Conservation (phyloP, 257 asterid genomes). For the Nyctanthes arbortristis region DNA sequence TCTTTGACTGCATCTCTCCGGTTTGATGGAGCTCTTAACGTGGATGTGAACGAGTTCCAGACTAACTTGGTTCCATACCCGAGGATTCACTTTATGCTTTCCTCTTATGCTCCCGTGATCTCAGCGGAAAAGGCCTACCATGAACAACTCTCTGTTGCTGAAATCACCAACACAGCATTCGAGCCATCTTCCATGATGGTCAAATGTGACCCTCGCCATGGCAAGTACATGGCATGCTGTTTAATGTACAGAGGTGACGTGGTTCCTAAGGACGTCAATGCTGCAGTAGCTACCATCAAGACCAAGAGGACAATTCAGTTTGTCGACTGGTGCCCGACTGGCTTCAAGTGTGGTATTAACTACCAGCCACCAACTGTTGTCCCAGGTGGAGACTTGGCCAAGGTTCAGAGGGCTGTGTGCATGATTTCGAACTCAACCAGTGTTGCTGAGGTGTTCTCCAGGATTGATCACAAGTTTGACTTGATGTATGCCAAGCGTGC, state of each 20-base stretch:
- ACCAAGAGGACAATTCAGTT: constrained; percentile 61
- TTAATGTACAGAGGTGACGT: constrained; percentile 59
- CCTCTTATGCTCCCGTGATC: constrained; percentile 60
- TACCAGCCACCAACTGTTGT: constrained; percentile 64
- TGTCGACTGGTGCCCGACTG: constrained; percentile 61
- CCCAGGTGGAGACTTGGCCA: constrained; percentile 62
- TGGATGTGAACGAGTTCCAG: constrained; percentile 60
- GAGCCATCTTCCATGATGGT: constrained; percentile 69
- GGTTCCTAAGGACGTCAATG: constrained; percentile 54
- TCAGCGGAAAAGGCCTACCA: constrained; percentile 65
- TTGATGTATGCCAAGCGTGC: constrained; percentile 59
- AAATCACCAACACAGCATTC: constrained; percentile 59
- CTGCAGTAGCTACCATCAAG: constrained; percentile 58
- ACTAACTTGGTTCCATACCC: constrained; percentile 65
- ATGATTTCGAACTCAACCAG: constrained; percentile 59
- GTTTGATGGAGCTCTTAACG: constrained; percentile 55
- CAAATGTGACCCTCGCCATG: constrained; percentile 56
- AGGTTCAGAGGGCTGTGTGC: constrained; percentile 58
- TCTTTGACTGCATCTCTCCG: constrained; percentile 56
- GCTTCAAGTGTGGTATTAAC: constrained; percentile 59
- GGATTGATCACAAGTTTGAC: constrained; percentile 56
- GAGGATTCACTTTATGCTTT: constrained; percentile 58
- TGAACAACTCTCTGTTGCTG: constrained; percentile 58
- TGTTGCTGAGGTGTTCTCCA: constrained; percentile 58
- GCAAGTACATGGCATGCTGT: constrained; percentile 60